Base-by-base conservation (phyloP, 768 basidiomycete genomes). In the Calocera viscosa region DNA sequence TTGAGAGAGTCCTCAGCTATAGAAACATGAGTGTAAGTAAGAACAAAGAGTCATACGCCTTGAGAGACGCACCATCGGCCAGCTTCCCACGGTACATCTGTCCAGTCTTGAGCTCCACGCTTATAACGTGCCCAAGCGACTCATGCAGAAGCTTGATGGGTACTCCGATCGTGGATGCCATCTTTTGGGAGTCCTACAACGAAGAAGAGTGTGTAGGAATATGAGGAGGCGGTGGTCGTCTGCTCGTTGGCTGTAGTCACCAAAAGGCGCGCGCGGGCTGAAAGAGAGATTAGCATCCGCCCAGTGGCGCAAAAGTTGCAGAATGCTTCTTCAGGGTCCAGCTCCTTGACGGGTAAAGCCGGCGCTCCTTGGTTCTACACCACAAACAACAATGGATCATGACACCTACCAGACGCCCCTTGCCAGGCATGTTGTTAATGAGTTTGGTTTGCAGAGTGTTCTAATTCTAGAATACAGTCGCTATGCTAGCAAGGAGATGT, bases 401-500 rank as follows among this genome's bases (percentile, higher is more conserved):
- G 67, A 90, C 71, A 86, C 83, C 0, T 91, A 91, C 70, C 89
- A 90, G 72, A 90, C 89, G 1, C 90, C 89, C 1, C 82, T 91
- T 38, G 85, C 89, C 24, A 91, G 89, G 89, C 89, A 26, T 69
- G 76, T 64, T 24, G 10, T 7, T 33, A 43, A 3, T n/a, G 22
- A 43, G 67, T 22, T 19, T 12, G 63, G 7, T 24, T 3, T 14
- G 64, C 7, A 38, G 5, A 5, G 43, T 47, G 16, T 41, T 10
- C 40, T 47, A 28, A 47, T n/a, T 24, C 34, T 28, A 24, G 16
- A 17, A 24, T 66, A 49, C 65, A 97, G 94, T 74, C 94, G 95
- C 64, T 99, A 98, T 90, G 96, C 96, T 22, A 95, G 91, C 81
- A 94, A 94, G 76, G 94, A 98, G 79, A 98, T 98, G 95, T 87